Percentiles rank a stretch among this genome's conserved stretches.
These are phyloP conservation scores for Yamadazyma kanchanaburiensis DNA, from an alignment of 1,139 yeast species.

Conservation along the genomic window DNA sequence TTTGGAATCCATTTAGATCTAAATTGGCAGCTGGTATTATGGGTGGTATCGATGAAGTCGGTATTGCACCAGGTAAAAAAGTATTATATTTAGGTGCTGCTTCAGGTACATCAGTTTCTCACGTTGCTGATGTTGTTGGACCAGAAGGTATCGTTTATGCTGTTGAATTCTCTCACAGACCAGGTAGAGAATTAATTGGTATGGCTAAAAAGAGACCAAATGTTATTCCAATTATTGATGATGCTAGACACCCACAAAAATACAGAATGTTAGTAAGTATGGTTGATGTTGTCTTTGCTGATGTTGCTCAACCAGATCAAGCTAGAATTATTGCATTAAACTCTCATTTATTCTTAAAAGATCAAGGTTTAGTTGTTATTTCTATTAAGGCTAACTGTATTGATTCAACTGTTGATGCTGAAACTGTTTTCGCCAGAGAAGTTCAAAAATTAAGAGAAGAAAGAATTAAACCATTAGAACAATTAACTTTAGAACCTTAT, in stretches of 20 bases:
- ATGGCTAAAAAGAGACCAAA: conserved; percentile 99
- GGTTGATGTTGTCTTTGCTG: conserved; percentile 98
- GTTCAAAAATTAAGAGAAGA: conserved; percentile 98
- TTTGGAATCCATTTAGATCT: conserved; percentile 99
- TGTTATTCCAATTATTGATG: conserved; percentile 97
- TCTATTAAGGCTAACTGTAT: conserved; percentile 99
- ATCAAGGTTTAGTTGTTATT: conserved; percentile 96
- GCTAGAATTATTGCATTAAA: conserved; percentile 99
- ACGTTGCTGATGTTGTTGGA: conserved; percentile 97
- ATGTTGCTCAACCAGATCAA: conserved; percentile 99
- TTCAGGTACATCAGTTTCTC: conserved; percentile 98
- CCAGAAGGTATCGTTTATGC: conserved; percentile 99
- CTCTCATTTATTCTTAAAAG: conserved; percentile 96
- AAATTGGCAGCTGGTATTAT: conserved; percentile 99
- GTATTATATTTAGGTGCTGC: conserved; percentile 98
- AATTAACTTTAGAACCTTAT: conserved; percentile 97
- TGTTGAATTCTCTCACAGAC: conserved; percentile 98
- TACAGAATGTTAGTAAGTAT: conserved; percentile 98
- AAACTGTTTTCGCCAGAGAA: conserved; percentile 98
- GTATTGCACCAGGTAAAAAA: conserved; percentile 97
- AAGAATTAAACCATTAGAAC: conserved; percentile 97
- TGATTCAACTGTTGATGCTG: conserved; percentile 98
- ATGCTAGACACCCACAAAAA: conserved; percentile 99
- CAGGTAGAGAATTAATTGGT: conserved; percentile 97
- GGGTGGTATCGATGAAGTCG: conserved; percentile 98